These are phyloP conservation scores for Rhexocercosporidium sp. DNA, from an alignment of 2,329 filamentous ascomycete species.

Conservation along the genomic window DNA sequence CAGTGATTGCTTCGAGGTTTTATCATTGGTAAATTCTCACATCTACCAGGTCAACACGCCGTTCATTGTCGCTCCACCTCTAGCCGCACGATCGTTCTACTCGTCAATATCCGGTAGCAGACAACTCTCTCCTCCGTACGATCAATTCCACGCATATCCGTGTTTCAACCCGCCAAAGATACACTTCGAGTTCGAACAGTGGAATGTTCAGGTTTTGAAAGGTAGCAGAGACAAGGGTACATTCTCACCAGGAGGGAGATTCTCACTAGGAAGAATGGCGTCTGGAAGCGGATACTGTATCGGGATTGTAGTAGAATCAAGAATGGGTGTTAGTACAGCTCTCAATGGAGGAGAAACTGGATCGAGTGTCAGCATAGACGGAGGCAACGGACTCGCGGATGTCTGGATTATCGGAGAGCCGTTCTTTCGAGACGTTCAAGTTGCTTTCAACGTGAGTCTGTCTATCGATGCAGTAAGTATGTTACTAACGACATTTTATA, in stretches of 20 bases:
- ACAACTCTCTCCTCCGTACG: slow-evolving; percentile 27
- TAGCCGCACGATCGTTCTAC: slow-evolving; percentile 30
- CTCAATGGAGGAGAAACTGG: background rate
- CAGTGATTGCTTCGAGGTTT: slow-evolving; percentile 7
- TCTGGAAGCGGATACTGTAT: slow-evolving; percentile 34
- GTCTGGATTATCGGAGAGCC: slow-evolving; percentile 35
- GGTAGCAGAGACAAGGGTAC: slow-evolving; percentile 24
- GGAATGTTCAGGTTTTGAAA: slow-evolving; percentile 27
- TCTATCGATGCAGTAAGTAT: background rate
- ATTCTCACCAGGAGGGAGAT: slow-evolving; percentile 28
- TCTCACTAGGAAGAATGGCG: slow-evolving; percentile 31
- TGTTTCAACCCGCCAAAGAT: slow-evolving; percentile 33
- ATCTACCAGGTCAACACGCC: slow-evolving; percentile 31
- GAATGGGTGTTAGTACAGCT: slow-evolving; percentile 21
- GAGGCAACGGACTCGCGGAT: slow-evolving; percentile 27
- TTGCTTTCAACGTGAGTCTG: slow-evolving; percentile 34
- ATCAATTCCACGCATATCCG: slow-evolving; percentile 34
- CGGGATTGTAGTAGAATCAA: slow-evolving; percentile 32
- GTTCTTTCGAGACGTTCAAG: slow-evolving; percentile 35
- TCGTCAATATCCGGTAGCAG: slow-evolving; percentile 30
- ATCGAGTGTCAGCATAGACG: background rate
- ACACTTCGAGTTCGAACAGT: slow-evolving; percentile 30
- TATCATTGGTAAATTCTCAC: background rate
- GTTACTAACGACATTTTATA: background rate
- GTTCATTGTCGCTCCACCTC: slow-evolving; percentile 32